phyloP scores from a whole-genome alignment of 1,284 basidiomycete species.

The Erythrobasidium hasegawianum region DNA sequence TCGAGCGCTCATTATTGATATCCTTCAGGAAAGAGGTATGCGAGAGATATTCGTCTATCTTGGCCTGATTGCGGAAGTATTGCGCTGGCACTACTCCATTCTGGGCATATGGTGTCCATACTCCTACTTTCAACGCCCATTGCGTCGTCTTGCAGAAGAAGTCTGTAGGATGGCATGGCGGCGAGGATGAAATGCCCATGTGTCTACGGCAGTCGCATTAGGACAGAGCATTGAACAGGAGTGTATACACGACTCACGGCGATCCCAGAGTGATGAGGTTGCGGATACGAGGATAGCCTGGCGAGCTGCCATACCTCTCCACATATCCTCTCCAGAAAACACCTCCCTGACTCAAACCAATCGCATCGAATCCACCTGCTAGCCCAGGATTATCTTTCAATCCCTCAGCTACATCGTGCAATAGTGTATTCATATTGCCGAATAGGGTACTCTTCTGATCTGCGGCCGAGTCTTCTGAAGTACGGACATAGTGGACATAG shows the following conservation, averaged over 20 bases:
- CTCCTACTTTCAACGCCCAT: conserved; percentile 55
- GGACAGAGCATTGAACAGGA: neutral
- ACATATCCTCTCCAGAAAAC: conserved; percentile 88
- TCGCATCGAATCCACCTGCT: conserved; percentile 64
- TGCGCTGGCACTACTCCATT: conserved; percentile 78
- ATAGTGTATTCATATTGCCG: conserved; percentile 71
- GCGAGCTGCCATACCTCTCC: conserved; percentile 66
- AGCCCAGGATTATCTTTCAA: conserved; percentile 67
- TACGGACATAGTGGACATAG: conserved; percentile 74
- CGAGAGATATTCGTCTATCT: conserved; percentile 65
- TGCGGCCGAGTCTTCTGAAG: conserved; percentile 62
- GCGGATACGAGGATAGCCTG: conserved; percentile 60
- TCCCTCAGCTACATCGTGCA: conserved; percentile 65
- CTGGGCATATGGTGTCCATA: conserved; percentile 81
- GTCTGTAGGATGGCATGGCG: conserved; percentile 65
- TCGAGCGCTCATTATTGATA: conserved; percentile 65
- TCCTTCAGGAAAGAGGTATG: conserved; percentile 66
- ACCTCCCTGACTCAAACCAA: conserved; percentile 92
- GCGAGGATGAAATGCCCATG: conserved; percentile 48
- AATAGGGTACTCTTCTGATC: conserved; percentile 64
- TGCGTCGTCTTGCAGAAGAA: conserved; percentile 43
- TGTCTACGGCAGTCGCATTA: conserved; percentile 19
- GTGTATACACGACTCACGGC: conserved; percentile 41
- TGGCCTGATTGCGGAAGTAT: conserved; percentile 84
- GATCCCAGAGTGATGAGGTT: conserved; percentile 74